Percentiles rank a stretch among this genome's conserved stretches.
Conservation (phyloP, 805 yeast genomes). For the Monosporozyma solicola region DNA sequence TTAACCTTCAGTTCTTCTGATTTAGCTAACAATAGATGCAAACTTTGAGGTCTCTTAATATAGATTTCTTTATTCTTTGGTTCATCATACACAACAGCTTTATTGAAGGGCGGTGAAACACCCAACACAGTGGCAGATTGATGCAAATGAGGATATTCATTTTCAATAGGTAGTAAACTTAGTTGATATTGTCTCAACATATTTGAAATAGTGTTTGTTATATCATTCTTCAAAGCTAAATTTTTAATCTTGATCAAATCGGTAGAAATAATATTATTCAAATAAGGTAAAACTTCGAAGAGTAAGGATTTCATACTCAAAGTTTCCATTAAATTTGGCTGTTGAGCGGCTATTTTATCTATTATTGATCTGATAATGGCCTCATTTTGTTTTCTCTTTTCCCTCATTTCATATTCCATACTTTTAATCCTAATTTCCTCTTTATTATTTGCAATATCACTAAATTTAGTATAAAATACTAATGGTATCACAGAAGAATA, state of each 20-base stretch:
- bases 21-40: slow-evolving; percentile 22
- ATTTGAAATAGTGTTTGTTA: slow-evolving; percentile 32
- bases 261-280: slow-evolving; percentile 25
- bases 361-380: slow-evolving; percentile 25
- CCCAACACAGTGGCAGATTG: slow-evolving; percentile 7
- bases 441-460: slow-evolving; percentile 46
- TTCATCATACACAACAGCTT: slow-evolving; percentile 19
- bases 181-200: slow-evolving; percentile 35
- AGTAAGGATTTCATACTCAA: slow-evolving; percentile 14
- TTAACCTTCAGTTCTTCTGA: slow-evolving; percentile 25
- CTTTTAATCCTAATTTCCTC: slow-evolving; percentile 25
- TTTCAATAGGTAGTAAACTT: slow-evolving; percentile 29
- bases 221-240: slow-evolving; percentile 17
- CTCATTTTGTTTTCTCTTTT: slow-evolving; percentile 19
- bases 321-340: slow-evolving; percentile 12
- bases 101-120: slow-evolving; percentile 25
- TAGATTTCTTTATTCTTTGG: slow-evolving; percentile 16
- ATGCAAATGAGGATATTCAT: slow-evolving; percentile 19
- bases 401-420: slow-evolving; percentile 26
- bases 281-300: slow-evolving; percentile 30
- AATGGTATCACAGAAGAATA: slow-evolving; percentile 52
- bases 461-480: slow-evolving; percentile 55
- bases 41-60: slow-evolving; percentile 19
- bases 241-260: slow-evolving; percentile 20
- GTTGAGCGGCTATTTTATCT: slow-evolving; percentile 8